Base-by-base conservation (phyloP, 2,329 filamentous ascomycete species). In the Penicillium fuscoglaucum region DNA sequence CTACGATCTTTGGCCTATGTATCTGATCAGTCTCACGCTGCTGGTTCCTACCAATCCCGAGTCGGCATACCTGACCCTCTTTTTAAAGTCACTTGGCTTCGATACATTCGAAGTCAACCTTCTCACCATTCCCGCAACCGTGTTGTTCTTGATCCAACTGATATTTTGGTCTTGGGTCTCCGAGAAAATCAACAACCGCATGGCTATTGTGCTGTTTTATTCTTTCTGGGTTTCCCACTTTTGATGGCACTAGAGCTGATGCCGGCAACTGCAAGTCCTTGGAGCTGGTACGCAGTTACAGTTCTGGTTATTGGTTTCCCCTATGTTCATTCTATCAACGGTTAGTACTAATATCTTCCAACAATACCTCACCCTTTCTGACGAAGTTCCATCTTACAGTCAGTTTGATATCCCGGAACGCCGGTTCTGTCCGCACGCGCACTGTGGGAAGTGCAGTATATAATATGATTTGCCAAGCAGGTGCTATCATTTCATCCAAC, bases 51-150 rank as follows among this genome's bases (percentile, higher is more conserved):
- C n/a, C 12, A 44, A 26, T 17, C 77, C 80, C 2, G 74, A 76
- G 29, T 67, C 54, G 55, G 78, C 74, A 0, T 82, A 82, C 48
- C 66, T 82, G 17, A 78, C 79, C 5, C 76, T 75, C 53, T 79
- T 78, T 15, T 70, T 82, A 0, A 74, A 74, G 1, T 67, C 75
- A 24, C 70, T 82, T 31, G 79, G 79, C 9, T 70, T 70, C 53
- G 60, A 55, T 54, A 68, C 67, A 3, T 62, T 67, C 58, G 4
- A 55, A 48, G 62, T 61, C 48, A 58, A 65, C 35, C 45, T 88
- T 57, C 79, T 88, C n/a, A 83, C 84, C 2, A 85, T 87, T 8
- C 83, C 83, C 0, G 80, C 81, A 0, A 80, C 79, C 5, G 76
- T 75, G 1, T 68, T 84, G 0, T 82, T 83, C 68, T 82, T 85